Conservation (phyloP, 164 flowering plant species). For the Annona squamosa region DNA sequence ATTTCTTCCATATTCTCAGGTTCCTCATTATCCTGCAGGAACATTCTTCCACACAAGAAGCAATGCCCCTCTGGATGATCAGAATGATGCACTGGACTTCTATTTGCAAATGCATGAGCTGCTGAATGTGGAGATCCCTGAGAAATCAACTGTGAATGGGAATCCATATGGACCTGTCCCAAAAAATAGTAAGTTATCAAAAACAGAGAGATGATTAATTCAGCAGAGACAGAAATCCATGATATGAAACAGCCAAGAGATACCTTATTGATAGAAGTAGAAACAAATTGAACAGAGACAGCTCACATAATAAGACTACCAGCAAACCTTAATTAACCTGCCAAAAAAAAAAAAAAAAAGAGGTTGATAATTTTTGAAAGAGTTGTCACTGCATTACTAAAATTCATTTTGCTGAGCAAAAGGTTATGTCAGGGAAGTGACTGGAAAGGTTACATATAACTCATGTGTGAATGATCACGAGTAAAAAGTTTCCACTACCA, state of each 20-base stretch:
- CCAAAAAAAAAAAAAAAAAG: not conserved
- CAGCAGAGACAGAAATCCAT: not conserved
- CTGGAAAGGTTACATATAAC: too few species aligned
- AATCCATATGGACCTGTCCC: conserved; percentile 28
- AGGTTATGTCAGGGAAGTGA: not conserved
- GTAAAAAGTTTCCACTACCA: not conserved
- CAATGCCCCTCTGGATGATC: conserved; percentile 33
- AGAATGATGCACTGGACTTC: conserved; percentile 18
- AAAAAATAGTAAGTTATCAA: not conserved
- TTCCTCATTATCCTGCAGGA: conserved; percentile 34
- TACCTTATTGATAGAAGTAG: not conserved
- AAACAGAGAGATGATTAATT: not conserved
- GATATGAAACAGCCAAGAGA: not conserved
- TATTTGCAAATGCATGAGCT: conserved; percentile 10
- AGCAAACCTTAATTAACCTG: not conserved
- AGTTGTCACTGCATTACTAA: not conserved
- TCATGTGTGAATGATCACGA: not conserved
- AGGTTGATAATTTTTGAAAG: not conserved
- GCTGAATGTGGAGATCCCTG: conserved; percentile 22
- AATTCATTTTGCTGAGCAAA: not conserved
- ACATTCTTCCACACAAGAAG: conserved; percentile 40
- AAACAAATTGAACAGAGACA: not conserved
- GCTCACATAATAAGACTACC: not conserved
- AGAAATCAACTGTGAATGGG: conserved; percentile 23
- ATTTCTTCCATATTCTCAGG: conserved; percentile 28